Conservation (phyloP, 306 rosid species). For the Fagus sylvatica region DNA sequence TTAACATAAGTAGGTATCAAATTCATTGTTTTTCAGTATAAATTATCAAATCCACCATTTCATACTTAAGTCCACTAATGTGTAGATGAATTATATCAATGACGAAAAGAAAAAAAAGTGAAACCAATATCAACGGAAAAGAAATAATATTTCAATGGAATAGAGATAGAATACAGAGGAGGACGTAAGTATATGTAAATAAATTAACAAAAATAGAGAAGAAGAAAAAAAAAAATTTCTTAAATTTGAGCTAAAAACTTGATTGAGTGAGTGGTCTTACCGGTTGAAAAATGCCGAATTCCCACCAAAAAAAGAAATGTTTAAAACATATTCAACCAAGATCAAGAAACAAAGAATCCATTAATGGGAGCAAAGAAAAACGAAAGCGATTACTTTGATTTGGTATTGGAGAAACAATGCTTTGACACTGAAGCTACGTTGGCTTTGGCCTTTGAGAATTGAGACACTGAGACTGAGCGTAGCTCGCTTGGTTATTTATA, state of each 20-base stretch:
- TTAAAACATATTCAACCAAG: slow-evolving; percentile 23
- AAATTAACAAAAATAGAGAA: no score
- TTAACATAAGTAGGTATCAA: background rate
- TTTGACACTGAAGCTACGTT: background rate
- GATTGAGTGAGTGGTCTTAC: background rate
- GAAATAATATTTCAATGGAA: background rate
- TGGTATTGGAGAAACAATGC: background rate
- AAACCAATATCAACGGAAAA: background rate
- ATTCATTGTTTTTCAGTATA: background rate
- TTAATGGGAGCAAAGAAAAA: slow-evolving; percentile 7
- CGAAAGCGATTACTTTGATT: background rate
- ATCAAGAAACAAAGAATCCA: slow-evolving; percentile 32
- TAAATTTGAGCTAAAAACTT: no score
- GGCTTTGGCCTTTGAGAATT: background rate
- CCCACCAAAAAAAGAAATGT: slow-evolving; percentile 11
- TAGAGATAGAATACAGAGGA: no score
- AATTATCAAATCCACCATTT: background rate
- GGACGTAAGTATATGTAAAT: no score
- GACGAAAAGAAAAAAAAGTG: background rate
- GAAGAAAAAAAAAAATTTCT: no score
- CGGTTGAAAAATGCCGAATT: slow-evolving; percentile 20
- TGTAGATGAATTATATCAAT: background rate
- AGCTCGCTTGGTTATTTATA: background rate
- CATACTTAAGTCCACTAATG: background rate
- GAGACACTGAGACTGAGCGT: background rate